Base-by-base conservation (phyloP, 2,329 filamentous ascomycete species). In the Verticillium dahliae region DNA sequence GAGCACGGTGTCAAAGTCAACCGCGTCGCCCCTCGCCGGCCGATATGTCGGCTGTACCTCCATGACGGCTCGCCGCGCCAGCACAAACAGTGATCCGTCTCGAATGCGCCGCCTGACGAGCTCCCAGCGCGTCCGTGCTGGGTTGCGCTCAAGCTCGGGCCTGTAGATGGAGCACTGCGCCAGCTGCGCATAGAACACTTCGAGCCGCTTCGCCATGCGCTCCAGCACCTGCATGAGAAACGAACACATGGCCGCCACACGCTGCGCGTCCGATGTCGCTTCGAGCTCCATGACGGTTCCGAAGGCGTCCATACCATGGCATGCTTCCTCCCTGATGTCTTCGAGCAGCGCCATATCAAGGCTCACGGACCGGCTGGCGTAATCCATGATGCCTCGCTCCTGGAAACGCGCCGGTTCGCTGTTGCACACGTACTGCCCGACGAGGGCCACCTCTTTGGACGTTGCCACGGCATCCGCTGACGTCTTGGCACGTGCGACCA, bases 301-400 rank as follows among this genome's bases (percentile, higher is more conserved):
- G 33, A 82, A 82, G 1, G 81, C 81, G 62, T 85, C 81, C 80
- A 85, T 85, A 9, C 82, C 82, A 27, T 73, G 73, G 59, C 81
- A 83, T 0, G 78, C 80, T 64, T 84, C 81, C 57, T 80, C 77
- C 6, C 82, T 76, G 1, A 84, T 77, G 60, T 81, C 78, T 63
- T 85, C 81, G 3, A 85, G 74, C 1, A 85, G 76, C 60, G 79
- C 77, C 59, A 84, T 81, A 56, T 85, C 81, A 3, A 82, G 73
- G 63, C 80, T 73, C 0, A 83, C 79, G 2, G 77, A 80, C 60
- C 74, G 76, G 15, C 75, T 73, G 0, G 81, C 80, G 61, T 84
- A 84, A 57, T 74, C 71, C 56, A 83, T 78, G 58, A 84, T 78
- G 4, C 82, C 81, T 1, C 77, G 76, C 63, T 85, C 80, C 59